A percentile compares a stretch with the other conserved stretches of the same genome.
Conservation (phyloP, 345 rosid genomes). For the Lepidium africanum region DNA sequence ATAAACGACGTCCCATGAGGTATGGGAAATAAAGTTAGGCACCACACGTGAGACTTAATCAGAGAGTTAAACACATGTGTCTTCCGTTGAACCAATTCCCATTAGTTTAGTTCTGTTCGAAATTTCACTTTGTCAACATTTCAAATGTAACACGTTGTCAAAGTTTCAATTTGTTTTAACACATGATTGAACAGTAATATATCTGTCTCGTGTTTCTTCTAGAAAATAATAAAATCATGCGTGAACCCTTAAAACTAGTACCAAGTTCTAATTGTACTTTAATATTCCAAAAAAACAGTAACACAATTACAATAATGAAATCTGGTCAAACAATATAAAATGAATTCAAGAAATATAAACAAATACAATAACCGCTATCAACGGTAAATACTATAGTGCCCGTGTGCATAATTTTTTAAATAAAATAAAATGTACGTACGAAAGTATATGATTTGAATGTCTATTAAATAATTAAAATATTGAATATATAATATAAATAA, state of each 20-base stretch:
- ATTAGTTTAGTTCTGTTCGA: neutral
- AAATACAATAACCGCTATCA: neutral
- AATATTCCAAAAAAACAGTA: neutral
- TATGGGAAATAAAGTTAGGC: constrained; percentile 17
- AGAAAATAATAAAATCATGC: neutral
- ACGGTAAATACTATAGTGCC: neutral
- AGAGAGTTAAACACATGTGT: neutral
- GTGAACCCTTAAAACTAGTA: neutral
- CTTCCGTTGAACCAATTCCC: neutral
- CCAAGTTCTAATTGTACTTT: neutral
- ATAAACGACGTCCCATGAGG: neutral
- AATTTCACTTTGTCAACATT: neutral
- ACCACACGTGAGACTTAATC: neutral
- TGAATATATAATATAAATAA: neutral
- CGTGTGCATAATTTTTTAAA: neutral
- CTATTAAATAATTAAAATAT: neutral
- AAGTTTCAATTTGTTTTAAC: neutral
- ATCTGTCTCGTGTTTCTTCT: neutral
- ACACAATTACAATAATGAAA: neutral
- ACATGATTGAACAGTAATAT: constrained; percentile 7
- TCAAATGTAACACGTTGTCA: constrained; percentile 12
- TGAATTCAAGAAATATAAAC: neutral
- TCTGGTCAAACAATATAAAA: neutral
- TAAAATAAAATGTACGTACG: neutral
- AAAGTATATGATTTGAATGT: neutral